Conservation (phyloP, 2,329 filamentous ascomycete genomes). For the Clonostachys rhizophaga region DNA sequence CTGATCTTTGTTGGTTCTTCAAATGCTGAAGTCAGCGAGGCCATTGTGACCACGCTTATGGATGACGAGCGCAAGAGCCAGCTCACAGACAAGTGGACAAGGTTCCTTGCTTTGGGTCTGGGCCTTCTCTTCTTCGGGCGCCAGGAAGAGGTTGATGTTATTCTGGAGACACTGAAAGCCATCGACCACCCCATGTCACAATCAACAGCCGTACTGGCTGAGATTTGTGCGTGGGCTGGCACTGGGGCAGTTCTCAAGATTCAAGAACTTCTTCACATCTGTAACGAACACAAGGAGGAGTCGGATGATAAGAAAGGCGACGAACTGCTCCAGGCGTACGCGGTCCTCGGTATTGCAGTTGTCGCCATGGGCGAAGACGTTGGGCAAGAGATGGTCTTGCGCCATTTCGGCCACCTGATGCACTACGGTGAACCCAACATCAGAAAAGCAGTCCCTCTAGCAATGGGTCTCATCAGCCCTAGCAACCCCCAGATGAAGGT, state of each 20-base stretch:
- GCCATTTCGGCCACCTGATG: conserved; percentile 97
- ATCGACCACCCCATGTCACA: conserved; percentile 97
- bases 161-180: conserved; percentile 92
- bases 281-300: conserved; percentile 95
- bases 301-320: conserved; percentile 93
- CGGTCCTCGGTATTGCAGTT: conserved; percentile 87
- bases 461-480: conserved; percentile 93
- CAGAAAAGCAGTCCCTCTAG: conserved; percentile 88
- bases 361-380: conserved; percentile 98
- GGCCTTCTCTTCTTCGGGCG: conserved; percentile 93
- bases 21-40: conserved; percentile 84
- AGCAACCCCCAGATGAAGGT: conserved; percentile 99
- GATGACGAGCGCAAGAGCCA: conserved; percentile 89
- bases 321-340: conserved; percentile 92
- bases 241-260: conserved; percentile 96
- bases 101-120: conserved; percentile 91
- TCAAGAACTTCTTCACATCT: conserved; percentile 94
- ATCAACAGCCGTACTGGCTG: conserved; percentile 88
- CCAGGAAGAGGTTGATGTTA: conserved; percentile 98
- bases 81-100: conserved; percentile 96
- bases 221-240: conserved; percentile 97
- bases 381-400: conserved; percentile 96
- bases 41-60: conserved; percentile 86
- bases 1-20: conserved; percentile 91
- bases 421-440: conserved; percentile 98